Percentiles rank a stretch among this genome's conserved stretches.
Conservation (phyloP, 257 asterid species). For the Rauvolfia tetraphylla region DNA sequence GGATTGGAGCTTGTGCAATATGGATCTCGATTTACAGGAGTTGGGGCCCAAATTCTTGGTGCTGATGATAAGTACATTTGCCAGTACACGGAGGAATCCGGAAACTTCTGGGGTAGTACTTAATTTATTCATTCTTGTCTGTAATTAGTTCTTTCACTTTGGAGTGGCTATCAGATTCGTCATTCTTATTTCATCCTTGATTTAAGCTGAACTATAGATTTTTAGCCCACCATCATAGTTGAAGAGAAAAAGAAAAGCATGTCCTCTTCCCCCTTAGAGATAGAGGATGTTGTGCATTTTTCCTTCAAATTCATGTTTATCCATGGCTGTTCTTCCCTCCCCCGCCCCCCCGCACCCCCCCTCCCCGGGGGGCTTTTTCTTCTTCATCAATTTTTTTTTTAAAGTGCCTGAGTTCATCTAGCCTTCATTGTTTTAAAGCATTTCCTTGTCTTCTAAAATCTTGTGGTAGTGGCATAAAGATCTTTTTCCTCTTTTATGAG, state of each 20-base stretch:
- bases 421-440: neutral
- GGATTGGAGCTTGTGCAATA: conserved; percentile 53
- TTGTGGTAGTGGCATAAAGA: neutral
- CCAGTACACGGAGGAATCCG: conserved; percentile 68
- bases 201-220: neutral
- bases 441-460: neutral
- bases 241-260: neutral
- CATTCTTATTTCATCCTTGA: neutral
- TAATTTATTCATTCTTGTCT: neutral
- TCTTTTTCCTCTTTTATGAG: neutral
- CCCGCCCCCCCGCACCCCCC: neutral
- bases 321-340: neutral
- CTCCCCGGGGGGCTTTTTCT: no score
- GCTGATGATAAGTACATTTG: conserved; percentile 94
- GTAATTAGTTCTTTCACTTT: neutral
- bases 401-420: neutral
- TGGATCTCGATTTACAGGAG: conserved; percentile 85
- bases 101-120: conserved; percentile 91
- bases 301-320: neutral
- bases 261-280: neutral
- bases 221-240: neutral
- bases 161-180: neutral
- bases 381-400: neutral
- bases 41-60: conserved; percentile 97
- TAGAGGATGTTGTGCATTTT: neutral